phyloP scores from a whole-genome alignment of 495 filamentous ascomycete species.

The Geoglossum glabrum region DNA sequence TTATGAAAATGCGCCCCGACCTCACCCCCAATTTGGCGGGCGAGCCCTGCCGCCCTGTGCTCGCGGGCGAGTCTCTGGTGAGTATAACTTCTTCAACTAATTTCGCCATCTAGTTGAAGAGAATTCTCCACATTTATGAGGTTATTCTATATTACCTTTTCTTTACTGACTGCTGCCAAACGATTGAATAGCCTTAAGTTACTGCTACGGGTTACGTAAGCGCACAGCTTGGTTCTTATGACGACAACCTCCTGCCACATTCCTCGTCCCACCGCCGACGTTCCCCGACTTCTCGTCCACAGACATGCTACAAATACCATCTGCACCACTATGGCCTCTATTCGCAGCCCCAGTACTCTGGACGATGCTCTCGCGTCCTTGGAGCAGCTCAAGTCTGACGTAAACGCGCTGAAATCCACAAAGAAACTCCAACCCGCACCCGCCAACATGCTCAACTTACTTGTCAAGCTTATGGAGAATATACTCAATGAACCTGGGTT shows the following conservation, averaged over 20 bases:
- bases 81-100: too few relatives aligned
- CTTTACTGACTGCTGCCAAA: too few relatives aligned
- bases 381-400: conserved; percentile 1
- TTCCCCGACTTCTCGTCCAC: not conserved
- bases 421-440: conserved; percentile 1
- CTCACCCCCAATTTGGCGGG: too few relatives aligned
- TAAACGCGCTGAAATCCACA: conserved; percentile 1
- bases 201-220: too few relatives aligned
- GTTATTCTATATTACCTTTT: too few relatives aligned
- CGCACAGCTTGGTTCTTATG: not conserved
- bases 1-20: too few relatives aligned
- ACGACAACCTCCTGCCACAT: not conserved
- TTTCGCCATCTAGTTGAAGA: too few relatives aligned
- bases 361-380: not conserved
- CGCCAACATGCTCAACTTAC: conserved; percentile 1
- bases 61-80: too few relatives aligned
- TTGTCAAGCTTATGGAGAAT: conserved; percentile 1
- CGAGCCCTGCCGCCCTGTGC: too few relatives aligned
- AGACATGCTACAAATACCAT: not conserved
- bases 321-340: not conserved
- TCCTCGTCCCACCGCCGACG: not conserved
- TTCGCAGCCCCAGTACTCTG: not conserved
- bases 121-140: too few relatives aligned
- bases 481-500: conserved; percentile 2
- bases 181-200: too few relatives aligned